Evolutionary conservation across 2,329 filamentous ascomycete genomes (phyloP), one percentile per base, ranked within the genome.

Genomic region (Diaporthe velutina): DNA sequence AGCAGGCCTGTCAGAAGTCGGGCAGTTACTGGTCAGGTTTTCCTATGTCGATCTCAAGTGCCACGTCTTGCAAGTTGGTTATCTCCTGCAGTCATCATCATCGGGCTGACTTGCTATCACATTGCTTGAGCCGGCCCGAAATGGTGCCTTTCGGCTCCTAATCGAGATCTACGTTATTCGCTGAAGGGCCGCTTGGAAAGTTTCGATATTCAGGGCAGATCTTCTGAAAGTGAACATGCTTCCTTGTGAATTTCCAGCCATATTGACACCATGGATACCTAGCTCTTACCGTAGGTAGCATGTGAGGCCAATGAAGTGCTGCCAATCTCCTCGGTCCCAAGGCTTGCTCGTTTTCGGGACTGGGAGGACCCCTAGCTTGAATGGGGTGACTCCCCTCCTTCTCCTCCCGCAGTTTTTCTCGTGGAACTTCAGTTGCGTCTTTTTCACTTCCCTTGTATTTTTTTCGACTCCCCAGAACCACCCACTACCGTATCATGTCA

Each of bases 31-130:
- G 30, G 64, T 15, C 45, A 12, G 9, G 19, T 28, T 54, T 38
- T 19, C 19, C 17, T 7, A 6, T 45, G 40, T 28, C 58, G 42
- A 33, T 64, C 60, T 64, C 22, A 22, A 10, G 33, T 40, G 30
- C 60, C 61, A 67, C 30, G 28, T 35, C 28, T 35, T 9, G 25
- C 19, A 35, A 17, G 4, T 67, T 52, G 45, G 22, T 50, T 67
- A 67, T 67, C 64, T 67, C 30, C 30, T 67, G 30, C 30, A 67
- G 45, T 67, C 61, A 67, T 38, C 64, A 17, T n/a, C 5, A 3
- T 33, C 42, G 30, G 45, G 61, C 22, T 67, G 38, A 15, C 30
- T 52, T 67, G 19, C 15, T 22, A 28, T 67, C 22, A 54, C 4
- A 35, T 45, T 25, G n/a, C 9, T 38, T 28, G 7, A 25, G 40